A percentile compares a stretch with the other conserved stretches of the same genome.
Evolutionary conservation across 2,329 filamentous ascomycete genomes (phyloP).

Genomic region (Colletotrichum kahawae): DNA sequence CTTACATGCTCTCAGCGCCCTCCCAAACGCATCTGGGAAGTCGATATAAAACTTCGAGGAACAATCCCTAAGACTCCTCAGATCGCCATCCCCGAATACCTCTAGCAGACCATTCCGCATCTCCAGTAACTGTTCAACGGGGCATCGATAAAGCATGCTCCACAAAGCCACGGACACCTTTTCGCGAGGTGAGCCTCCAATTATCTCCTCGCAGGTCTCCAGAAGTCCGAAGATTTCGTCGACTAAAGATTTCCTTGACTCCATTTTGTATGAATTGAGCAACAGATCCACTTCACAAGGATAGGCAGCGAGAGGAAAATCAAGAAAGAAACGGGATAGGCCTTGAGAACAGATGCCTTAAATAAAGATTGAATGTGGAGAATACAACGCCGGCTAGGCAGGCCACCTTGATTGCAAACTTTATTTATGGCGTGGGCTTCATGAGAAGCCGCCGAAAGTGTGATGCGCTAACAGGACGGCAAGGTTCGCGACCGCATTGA

Average conservation of each 20-base stretch:
- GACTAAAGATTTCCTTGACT: not conserved
- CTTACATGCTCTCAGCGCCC: not conserved
- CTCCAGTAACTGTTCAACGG: not conserved
- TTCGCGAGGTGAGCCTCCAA: not conserved
- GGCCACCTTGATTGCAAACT: not conserved
- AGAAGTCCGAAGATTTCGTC: not conserved
- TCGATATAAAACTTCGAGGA: not conserved
- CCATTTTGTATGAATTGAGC: not conserved
- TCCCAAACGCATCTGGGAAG: not conserved
- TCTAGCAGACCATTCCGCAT: not conserved
- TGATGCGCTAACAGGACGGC: not conserved
- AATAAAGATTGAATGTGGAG: not conserved
- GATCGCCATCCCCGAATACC: fast-evolving
- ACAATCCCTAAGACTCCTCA: not conserved
- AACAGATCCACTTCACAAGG: not conserved
- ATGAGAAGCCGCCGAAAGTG: not conserved
- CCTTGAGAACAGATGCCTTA: not conserved
- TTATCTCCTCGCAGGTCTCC: not conserved
- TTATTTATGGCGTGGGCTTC: not conserved
- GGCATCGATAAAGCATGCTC: not conserved
- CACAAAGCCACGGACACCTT: not conserved
- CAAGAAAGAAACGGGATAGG: not conserved
- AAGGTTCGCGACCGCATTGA: too few relatives aligned
- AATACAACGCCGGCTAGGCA: not conserved
- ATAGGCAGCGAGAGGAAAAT: not conserved